These are phyloP conservation scores for Nakazawaea holstii DNA, from an alignment of 805 yeast genomes.

Conservation along the genomic window DNA sequence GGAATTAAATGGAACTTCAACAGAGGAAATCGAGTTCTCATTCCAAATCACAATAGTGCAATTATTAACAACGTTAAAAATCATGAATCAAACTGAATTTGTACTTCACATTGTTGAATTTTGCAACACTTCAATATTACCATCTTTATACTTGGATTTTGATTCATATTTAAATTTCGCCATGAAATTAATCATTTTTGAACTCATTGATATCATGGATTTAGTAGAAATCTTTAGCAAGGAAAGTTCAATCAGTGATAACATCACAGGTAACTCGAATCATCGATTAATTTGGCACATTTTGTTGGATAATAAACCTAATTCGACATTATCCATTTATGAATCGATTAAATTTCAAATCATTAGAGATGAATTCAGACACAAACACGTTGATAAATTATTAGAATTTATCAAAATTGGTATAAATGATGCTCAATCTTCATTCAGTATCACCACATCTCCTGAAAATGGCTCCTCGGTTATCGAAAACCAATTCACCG, in stretches of 20 bases:
- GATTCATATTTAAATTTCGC: constrained; percentile 30
- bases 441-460: constrained; percentile 4
- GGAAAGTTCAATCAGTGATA: constrained; percentile 7
- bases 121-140: constrained; percentile 21
- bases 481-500: neutral
- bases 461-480: constrained; percentile 4
- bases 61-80: neutral
- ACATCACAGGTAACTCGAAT: constrained; percentile 11
- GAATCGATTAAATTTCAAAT: constrained; percentile 4
- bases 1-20: constrained; percentile 63
- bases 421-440: constrained; percentile 3
- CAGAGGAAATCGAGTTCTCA: neutral
- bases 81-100: constrained; percentile 17
- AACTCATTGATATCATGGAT: constrained; percentile 27
- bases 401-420: constrained; percentile 5
- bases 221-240: constrained; percentile 25
- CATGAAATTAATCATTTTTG: constrained; percentile 30
- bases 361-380: neutral
- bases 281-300: constrained; percentile 10
- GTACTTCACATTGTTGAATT: constrained; percentile 17
- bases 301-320: constrained; percentile 5
- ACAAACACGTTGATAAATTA: neutral
- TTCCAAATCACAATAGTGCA: neutral
- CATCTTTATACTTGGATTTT: constrained; percentile 28
- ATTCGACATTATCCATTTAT: neutral